phyloP scores from a whole-genome alignment of 2,329 filamentous ascomycete species.

The Aspergillus tubingensis region DNA sequence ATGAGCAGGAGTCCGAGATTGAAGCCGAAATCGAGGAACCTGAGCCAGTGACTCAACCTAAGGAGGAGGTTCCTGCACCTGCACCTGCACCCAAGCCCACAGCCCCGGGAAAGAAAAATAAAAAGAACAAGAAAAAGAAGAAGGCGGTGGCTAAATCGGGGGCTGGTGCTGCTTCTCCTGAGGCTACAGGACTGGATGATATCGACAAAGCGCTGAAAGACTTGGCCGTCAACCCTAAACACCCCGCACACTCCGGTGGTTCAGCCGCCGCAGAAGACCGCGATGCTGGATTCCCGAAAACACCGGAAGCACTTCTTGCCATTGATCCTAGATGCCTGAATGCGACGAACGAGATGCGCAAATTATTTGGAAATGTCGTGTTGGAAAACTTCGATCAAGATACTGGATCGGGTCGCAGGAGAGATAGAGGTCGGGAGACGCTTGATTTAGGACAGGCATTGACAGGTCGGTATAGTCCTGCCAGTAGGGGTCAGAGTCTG shows the following conservation, averaged over 20 bases:
- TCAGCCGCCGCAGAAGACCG: constrained; percentile 35
- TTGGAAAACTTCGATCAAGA: constrained; percentile 59
- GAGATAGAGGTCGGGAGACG: constrained; percentile 56
- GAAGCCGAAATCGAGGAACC: constrained; percentile 19
- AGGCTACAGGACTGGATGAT: constrained; percentile 56
- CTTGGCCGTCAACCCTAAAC: constrained; percentile 50
- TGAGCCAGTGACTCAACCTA: constrained; percentile 13
- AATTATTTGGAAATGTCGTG: constrained; percentile 67
- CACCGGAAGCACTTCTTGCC: constrained; percentile 56
- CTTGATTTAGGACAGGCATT: constrained; percentile 58
- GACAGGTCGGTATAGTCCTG: constrained; percentile 54
- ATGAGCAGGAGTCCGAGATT: constrained; percentile 38
- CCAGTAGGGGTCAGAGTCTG: constrained; percentile 63
- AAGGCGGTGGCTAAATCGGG: constrained; percentile 51
- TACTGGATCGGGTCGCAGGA: constrained; percentile 49
- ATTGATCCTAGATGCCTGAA: constrained; percentile 75
- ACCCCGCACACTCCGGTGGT: constrained; percentile 20
- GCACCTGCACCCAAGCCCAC: constrained; percentile 19
- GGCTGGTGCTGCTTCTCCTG: constrained; percentile 25
- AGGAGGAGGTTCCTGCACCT: constrained; percentile 22
- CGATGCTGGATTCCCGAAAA: constrained; percentile 38
- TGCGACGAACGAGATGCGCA: constrained; percentile 87
- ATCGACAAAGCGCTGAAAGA: constrained; percentile 66
- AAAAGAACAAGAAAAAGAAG: constrained; percentile 64
- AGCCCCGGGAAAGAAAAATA: constrained; percentile 34